Conservation (phyloP, 768 basidiomycete species). For the Pleurotus cornucopiae region DNA sequence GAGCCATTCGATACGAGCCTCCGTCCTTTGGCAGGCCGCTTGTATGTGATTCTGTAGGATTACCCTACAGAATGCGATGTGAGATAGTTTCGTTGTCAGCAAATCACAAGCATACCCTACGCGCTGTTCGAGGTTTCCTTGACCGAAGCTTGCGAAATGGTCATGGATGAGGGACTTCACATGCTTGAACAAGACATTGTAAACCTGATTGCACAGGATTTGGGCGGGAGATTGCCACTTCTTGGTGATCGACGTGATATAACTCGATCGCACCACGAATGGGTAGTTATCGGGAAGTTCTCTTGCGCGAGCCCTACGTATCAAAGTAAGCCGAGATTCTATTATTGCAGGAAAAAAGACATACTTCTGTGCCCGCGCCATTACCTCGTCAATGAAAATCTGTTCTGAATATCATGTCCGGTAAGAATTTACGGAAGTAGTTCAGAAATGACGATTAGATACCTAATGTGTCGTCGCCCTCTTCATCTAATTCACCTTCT, state of each 20-base stretch:
- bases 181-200: slow-evolving; percentile 31
- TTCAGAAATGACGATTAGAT: too few relatives aligned
- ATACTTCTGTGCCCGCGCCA: slow-evolving; percentile 41
- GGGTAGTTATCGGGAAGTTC: slow-evolving; percentile 69
- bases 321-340: not conserved
- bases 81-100: not conserved
- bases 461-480: not conserved
- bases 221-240: slow-evolving; percentile 49
- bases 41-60: slow-evolving; percentile 49
- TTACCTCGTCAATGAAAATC: slow-evolving; percentile 53
- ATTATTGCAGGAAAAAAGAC: slow-evolving; percentile 14
- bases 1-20: slow-evolving; percentile 44
- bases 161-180: slow-evolving; percentile 36
- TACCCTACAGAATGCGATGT: slow-evolving; percentile 25
- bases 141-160: slow-evolving; percentile 51
- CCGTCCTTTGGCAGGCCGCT: slow-evolving; percentile 31
- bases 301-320: slow-evolving; percentile 57
- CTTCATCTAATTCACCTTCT: slow-evolving; percentile 30
- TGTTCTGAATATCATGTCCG: not conserved
- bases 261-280: slow-evolving; percentile 51
- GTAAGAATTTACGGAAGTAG: too few relatives aligned
- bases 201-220: slow-evolving; percentile 36
- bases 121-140: slow-evolving; percentile 47
- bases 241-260: slow-evolving; percentile 40
- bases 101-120: slow-evolving; percentile 27